Conservation (phyloP, 768 basidiomycete genomes). For the Tylopilus felleus region DNA sequence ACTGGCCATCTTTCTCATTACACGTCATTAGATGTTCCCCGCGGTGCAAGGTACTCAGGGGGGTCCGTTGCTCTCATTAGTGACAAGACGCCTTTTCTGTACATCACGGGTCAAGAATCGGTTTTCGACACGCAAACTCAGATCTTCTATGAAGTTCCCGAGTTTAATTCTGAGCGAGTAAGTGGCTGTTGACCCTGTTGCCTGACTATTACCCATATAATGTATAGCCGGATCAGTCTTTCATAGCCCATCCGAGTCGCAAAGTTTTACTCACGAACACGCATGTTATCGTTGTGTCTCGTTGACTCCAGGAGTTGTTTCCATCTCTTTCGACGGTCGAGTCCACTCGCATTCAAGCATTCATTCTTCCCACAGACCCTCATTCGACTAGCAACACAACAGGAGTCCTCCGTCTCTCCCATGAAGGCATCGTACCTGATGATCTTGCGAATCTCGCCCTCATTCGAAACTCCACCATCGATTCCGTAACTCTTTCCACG, state of each 20-base stretch:
- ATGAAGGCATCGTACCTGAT: background rate
- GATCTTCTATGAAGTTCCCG: no score
- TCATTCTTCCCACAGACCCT: background rate
- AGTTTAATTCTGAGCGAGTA: no score
- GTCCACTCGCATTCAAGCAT: conserved; percentile 2
- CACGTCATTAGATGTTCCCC: no score
- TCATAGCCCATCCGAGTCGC: background rate
- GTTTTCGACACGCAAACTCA: no score
- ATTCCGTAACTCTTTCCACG: background rate
- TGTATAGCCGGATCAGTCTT: no score
- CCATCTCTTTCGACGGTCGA: background rate
- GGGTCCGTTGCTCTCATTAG: no score
- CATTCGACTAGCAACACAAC: background rate
- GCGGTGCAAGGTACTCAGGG: no score
- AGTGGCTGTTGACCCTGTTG: no score
- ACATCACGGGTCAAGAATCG: no score
- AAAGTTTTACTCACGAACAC: conserved; percentile 2
- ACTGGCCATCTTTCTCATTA: no score
- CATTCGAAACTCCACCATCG: conserved; percentile 1
- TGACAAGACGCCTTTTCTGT: no score
- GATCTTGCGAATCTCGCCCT: background rate
- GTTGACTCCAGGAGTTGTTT: background rate
- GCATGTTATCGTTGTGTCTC: background rate
- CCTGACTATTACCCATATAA: no score
- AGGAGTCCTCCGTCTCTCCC: conserved; percentile 4